These are phyloP conservation scores for Monosporascus ibericus DNA, from an alignment of 2,329 filamentous ascomycete genomes.

Conservation along the genomic window DNA sequence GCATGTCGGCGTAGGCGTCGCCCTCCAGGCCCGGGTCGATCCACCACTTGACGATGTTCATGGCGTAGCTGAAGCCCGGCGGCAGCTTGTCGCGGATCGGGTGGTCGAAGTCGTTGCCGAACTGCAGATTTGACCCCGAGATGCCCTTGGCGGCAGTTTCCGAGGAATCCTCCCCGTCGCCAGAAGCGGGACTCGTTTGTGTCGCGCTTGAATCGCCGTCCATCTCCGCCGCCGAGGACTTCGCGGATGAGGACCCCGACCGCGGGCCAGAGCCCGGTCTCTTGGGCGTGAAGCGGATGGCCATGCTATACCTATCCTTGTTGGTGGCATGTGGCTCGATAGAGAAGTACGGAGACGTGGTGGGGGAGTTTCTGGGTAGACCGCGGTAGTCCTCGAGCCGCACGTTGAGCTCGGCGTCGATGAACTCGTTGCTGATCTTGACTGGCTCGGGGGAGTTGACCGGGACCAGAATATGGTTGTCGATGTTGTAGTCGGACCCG, in stretches of 20 bases:
- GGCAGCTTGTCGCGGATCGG: constrained; percentile 83
- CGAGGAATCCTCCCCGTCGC: constrained; percentile 2
- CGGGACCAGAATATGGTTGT: constrained; percentile 65
- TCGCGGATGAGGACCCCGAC: not conserved
- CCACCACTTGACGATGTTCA: constrained; percentile 82
- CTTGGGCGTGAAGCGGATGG: constrained; percentile 72
- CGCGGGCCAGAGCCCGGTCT: constrained; percentile 16
- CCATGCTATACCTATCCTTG: constrained; percentile 78
- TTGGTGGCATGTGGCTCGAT: constrained; percentile 58
- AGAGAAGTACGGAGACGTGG: constrained; percentile 72
- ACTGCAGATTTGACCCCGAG: constrained; percentile 68
- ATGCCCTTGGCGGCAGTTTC: constrained; percentile 41
- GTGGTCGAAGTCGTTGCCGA: constrained; percentile 92
- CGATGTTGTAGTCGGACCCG: constrained; percentile 66
- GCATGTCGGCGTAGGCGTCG: constrained; percentile 80
- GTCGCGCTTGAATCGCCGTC: too few species aligned
- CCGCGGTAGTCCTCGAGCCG: constrained; percentile 63
- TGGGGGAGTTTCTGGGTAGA: constrained; percentile 64
- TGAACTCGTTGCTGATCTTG: constrained; percentile 55
- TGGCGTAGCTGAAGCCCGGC: constrained; percentile 76
- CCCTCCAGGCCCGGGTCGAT: constrained; percentile 89
- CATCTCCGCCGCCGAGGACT: too few species aligned
- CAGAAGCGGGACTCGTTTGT: not conserved
- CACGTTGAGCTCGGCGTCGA: constrained; percentile 65
- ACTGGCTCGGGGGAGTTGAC: constrained; percentile 66